Base-by-base conservation (phyloP, 768 basidiomycete species). In the Leccinum truebloodii region DNA sequence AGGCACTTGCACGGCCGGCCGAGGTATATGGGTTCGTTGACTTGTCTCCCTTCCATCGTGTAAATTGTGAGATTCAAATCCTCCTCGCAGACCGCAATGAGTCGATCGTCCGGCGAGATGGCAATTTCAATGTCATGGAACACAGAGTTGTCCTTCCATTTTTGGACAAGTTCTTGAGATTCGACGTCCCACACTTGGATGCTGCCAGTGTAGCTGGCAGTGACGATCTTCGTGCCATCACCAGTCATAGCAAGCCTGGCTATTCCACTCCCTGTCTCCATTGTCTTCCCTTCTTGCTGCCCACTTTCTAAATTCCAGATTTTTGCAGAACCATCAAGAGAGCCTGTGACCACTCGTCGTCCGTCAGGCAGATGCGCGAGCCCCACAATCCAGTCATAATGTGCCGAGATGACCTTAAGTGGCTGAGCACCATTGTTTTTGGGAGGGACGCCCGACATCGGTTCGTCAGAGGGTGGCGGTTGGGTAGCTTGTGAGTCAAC, bases 301-400 rank as follows among this genome's bases (percentile, higher is more conserved):
- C 64, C 64, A 26, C 14, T 53, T 34, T 58, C 59, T 16, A 63
- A 20, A 48, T 59, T 28, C 61, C 54, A 66, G 20, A 60, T 7
- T 6, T 13, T 41, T 1, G 55, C 13, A 16, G 6, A 26, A 4
- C 50, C 35, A 4, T 57, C 51, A 20, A 24, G 2, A 6, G 46
- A 63, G 26, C 55, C 32, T 16, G 58, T 59, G n/a, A 57, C 63
- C 18, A 62, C 46, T 35, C 20, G 46, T n/a, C n/a, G 44, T 20
- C 63, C 59, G 1, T 54, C 64, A 7, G 54, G 63, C 30, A 65
- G 48, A 30, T 39, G 58, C 18, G 18, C 30, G 5, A 64, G 12
- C 5, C 6, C 28, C 32, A 4, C 6, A 18, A 58, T 39, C 22
- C 1, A 5, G 13, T 30, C 12, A 24, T 59, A 18, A 22, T 50